Evolutionary conservation across 768 basidiomycete species (phyloP).

Genomic region (Rhodotorula graminis): DNA sequence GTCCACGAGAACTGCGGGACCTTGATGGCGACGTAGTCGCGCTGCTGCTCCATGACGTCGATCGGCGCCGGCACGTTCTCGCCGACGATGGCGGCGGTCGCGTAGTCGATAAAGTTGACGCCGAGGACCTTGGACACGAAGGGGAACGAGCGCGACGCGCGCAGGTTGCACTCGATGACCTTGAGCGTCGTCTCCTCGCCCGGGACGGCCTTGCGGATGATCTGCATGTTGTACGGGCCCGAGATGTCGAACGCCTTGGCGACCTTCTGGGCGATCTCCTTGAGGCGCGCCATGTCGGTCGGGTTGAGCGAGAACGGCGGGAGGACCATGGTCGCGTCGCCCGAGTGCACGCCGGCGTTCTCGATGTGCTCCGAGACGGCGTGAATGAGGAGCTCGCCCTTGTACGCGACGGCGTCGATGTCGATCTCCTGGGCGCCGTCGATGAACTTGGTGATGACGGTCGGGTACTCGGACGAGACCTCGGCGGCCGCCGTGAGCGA

Average conservation of each 20-base stretch:
- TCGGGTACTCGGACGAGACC: slow-evolving; percentile 93
- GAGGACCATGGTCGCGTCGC: slow-evolving; percentile 94
- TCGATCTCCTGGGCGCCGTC: slow-evolving; percentile 97
- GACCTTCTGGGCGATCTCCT: slow-evolving; percentile 90
- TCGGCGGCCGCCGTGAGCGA: slow-evolving; percentile 94
- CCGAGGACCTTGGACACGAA: slow-evolving; percentile 98
- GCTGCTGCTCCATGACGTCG: slow-evolving; percentile 81
- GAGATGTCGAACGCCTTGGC: slow-evolving; percentile 92
- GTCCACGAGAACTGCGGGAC: slow-evolving; percentile 82
- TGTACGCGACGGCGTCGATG: slow-evolving; percentile 90
- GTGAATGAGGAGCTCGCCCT: slow-evolving; percentile 86
- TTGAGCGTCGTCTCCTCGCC: slow-evolving; percentile 66
- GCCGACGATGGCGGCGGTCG: slow-evolving; percentile 78
- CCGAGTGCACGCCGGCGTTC: slow-evolving; percentile 97
- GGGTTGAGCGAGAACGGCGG: slow-evolving; percentile 79
- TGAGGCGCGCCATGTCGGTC: slow-evolving; percentile 76
- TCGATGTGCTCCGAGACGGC: slow-evolving; percentile 98
- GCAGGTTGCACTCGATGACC: slow-evolving; percentile 98
- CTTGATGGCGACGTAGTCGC: slow-evolving; percentile 92
- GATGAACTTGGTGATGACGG: slow-evolving; percentile 98
- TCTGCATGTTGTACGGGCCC: slow-evolving; percentile 99
- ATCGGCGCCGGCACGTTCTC: slow-evolving; percentile 79
- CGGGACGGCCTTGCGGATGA: slow-evolving; percentile 73
- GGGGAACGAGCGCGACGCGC: slow-evolving; percentile 96
- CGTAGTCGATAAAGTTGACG: slow-evolving; percentile 92